phyloP scores from a whole-genome alignment of 441 rosid genomes.

The Pelargonium hybrid region DNA sequence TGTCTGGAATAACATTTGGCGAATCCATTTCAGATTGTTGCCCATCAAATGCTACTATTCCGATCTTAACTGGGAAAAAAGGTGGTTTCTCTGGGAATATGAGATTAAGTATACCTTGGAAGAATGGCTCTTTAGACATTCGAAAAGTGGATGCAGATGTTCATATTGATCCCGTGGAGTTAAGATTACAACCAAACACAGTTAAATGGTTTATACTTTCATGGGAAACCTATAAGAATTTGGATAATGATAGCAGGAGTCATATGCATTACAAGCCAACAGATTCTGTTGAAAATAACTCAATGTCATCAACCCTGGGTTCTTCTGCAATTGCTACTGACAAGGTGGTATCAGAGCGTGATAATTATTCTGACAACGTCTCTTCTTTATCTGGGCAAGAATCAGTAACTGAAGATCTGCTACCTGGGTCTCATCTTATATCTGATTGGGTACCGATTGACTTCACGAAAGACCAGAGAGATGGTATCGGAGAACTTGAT shows the following conservation, averaged over 20 bases:
- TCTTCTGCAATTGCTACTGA: slow-evolving; percentile 21
- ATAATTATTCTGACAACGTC: slow-evolving; percentile 26
- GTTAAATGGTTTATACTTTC: slow-evolving; percentile 57
- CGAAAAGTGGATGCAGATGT: slow-evolving; percentile 80
- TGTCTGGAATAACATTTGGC: slow-evolving; percentile 21
- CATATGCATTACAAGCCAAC: slow-evolving; percentile 23
- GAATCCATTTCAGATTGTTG: slow-evolving; percentile 20
- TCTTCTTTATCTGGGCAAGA: slow-evolving; percentile 38
- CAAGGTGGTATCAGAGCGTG: slow-evolving; percentile 17
- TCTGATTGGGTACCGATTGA: slow-evolving; percentile 79
- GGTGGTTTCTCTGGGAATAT: slow-evolving; percentile 85
- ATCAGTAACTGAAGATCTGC: slow-evolving; percentile 33
- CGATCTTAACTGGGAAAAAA: slow-evolving; percentile 50
- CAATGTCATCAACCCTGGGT: slow-evolving; percentile 25
- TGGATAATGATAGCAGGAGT: slow-evolving; percentile 24
- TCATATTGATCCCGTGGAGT: slow-evolving; percentile 65
- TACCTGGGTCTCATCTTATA: slow-evolving; percentile 57
- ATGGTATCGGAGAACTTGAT: slow-evolving; percentile 43
- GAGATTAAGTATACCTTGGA: slow-evolving; percentile 90
- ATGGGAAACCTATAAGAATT: slow-evolving; percentile 44
- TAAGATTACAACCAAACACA: slow-evolving; percentile 58
- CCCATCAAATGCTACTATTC: slow-evolving; percentile 33
- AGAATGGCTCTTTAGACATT: slow-evolving; percentile 83
- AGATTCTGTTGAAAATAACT: slow-evolving; percentile 38
- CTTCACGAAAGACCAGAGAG: slow-evolving; percentile 25